Conservation (phyloP, 2,329 filamentous ascomycete genomes). For the Clonostachys solani region DNA sequence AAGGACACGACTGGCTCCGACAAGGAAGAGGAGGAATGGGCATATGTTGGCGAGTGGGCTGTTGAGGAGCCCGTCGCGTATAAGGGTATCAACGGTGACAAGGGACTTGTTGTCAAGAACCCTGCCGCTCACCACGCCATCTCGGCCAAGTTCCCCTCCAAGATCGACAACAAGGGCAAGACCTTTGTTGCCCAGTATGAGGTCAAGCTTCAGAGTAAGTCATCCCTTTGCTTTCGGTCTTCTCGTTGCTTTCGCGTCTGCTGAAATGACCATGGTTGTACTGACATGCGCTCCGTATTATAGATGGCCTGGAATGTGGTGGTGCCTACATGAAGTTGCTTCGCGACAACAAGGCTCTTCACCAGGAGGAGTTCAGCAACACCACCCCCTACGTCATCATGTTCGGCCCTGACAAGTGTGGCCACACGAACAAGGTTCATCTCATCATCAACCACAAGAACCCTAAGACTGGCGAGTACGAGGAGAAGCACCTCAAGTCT, state of each 20-base stretch:
- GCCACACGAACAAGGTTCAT: conserved; percentile 95
- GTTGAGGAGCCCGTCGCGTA: conserved; percentile 90
- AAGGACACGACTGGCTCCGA: conserved; percentile 75
- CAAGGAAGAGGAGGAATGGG: conserved; percentile 77
- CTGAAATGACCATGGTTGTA: background rate
- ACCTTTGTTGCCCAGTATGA: conserved; percentile 97
- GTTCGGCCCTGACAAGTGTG: conserved; percentile 99
- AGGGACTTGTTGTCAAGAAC: conserved; percentile 98
- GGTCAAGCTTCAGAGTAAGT: conserved; percentile 94
- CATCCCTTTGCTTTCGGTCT: background rate
- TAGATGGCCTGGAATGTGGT: conserved; percentile 93
- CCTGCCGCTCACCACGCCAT: conserved; percentile 97
- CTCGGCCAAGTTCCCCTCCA: conserved; percentile 96
- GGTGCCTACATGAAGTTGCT: conserved; percentile 99
- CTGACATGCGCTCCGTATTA: background rate
- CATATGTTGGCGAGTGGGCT: conserved; percentile 93
- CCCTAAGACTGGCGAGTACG: conserved; percentile 98
- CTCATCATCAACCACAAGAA: conserved; percentile 99
- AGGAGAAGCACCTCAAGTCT: conserved; percentile 95
- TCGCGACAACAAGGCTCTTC: conserved; percentile 93
- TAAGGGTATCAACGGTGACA: conserved; percentile 92
- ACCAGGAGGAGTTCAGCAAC: conserved; percentile 97
- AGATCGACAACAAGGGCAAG: conserved; percentile 96
- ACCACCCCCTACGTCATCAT: conserved; percentile 98
- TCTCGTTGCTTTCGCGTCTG: conserved; percentile 1